These are phyloP conservation scores for Oryza coarctata DNA, from an alignment of 176 grass and related monocot genomes.

Conservation along the genomic window DNA sequence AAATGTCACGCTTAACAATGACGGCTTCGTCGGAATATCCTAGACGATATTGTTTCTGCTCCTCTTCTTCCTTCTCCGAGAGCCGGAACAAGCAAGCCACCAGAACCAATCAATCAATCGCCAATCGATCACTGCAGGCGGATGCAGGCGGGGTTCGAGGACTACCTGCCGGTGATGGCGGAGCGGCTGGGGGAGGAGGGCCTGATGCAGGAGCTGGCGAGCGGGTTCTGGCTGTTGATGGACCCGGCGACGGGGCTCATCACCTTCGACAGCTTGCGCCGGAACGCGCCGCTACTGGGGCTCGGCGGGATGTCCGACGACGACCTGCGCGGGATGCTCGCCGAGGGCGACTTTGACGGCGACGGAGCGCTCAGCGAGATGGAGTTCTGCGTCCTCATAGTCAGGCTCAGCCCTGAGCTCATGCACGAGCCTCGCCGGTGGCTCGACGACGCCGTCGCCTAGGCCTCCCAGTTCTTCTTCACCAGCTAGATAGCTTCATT, in stretches of 20 bases:
- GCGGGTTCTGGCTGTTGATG: constrained; percentile 79
- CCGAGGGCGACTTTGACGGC: constrained; percentile 88
- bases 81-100: not conserved
- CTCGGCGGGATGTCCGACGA: constrained; percentile 66
- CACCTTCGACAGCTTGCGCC: constrained; percentile 80
- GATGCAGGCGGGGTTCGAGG: constrained; percentile 66
- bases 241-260: constrained; percentile 60
- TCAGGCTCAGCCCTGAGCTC: constrained; percentile 83
- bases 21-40: too few relatives aligned
- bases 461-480: constrained; percentile 57
- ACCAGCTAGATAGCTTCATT: constrained; percentile 22
- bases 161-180: constrained; percentile 95
- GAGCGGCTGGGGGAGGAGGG: constrained; percentile 84
- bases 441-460: constrained; percentile 59
- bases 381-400: constrained; percentile 96
- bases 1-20: too few relatives aligned
- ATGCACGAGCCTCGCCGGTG: constrained; percentile 61
- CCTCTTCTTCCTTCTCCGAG: too few relatives aligned
- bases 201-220: constrained; percentile 80
- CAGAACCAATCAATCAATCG: not conserved
- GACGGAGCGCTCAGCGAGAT: constrained; percentile 79
- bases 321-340: constrained; percentile 79
- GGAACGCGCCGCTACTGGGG: constrained; percentile 76
- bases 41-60: too few relatives aligned
- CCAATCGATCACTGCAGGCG: not conserved